Base-by-base conservation (phyloP, 1,284 basidiomycete species). In the Irpex sp. region DNA sequence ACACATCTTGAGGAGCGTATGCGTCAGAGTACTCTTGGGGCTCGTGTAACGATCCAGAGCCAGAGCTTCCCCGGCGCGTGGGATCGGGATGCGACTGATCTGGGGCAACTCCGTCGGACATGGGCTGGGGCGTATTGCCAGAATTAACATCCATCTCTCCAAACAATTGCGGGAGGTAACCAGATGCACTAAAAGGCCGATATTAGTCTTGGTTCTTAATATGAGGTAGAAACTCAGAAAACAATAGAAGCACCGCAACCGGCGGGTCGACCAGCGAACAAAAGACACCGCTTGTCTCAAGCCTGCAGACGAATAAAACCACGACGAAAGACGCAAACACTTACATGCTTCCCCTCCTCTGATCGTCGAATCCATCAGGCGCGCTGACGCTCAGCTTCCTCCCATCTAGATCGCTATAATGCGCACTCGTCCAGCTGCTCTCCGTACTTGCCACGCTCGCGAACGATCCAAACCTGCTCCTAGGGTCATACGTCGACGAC, bases 391-490 rank as follows among this genome's bases (percentile, higher is more conserved):
- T 63, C 53, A 19, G 3, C 57, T 35, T 31, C 46, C 47, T 62
- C 55, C 46, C 43, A 8, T 46, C 61, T 7, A 53, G 39, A 49
- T 54, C 60, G 26, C 57, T 62, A 46, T 56, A 59, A 43, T 56
- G 33, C 33, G 50, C 59, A 37, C 60, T 64, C 57, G 56, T 50
- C 47, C 57, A 61, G 51, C 63, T 64, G 9, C 37, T 64, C 39
- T 60, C 59, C 7, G 51, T 61, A 33, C 63, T 59, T 15, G 46
- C 59, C 49, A 59, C 58, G 35, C 63, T 64, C 59, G 63, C 59
- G 19, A 64, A 55, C 53, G 59, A 63, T 31, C 57, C 60, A 36
- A 61, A 64, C 21, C 60, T 49, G 31, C 60, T 59, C 5, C 37
- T 15, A 33, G 60, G 53, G 33, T 64, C 63, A 43, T 61, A 64